A percentile compares a stretch with the other conserved stretches of the same genome.
Evolutionary conservation across 345 rosid genomes (phyloP).

Genomic region (Rhodamnia argentea): DNA sequence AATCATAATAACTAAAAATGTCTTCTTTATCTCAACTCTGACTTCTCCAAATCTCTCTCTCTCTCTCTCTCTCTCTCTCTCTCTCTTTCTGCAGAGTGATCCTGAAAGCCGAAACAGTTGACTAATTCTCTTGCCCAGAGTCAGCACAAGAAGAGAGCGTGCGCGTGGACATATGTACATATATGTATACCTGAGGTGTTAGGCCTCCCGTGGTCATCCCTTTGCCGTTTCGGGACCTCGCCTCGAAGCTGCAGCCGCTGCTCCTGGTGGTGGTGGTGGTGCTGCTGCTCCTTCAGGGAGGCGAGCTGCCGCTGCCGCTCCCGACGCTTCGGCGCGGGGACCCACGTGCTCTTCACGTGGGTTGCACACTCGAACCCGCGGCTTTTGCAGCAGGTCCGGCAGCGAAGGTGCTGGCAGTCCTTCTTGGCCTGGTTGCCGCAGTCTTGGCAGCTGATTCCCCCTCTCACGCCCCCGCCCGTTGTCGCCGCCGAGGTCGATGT

Average conservation of each 20-base stretch:
- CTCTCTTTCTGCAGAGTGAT: neutral
- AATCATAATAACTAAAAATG: neutral
- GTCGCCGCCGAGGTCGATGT: neutral
- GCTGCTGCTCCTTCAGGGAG: conserved; percentile 10
- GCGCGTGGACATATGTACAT: neutral
- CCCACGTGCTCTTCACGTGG: conserved; percentile 52
- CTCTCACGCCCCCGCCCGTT: conserved; percentile 4
- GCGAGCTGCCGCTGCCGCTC: conserved; percentile 33
- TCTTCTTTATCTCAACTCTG: neutral
- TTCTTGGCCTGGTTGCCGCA: conserved; percentile 48
- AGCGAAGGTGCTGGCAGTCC: conserved; percentile 26
- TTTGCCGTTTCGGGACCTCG: conserved; percentile 1
- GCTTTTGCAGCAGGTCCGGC: conserved; percentile 46
- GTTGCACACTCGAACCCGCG: conserved; percentile 42
- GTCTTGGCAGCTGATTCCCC: conserved; percentile 38
- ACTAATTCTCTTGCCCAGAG: neutral
- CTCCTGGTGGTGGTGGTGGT: neutral
- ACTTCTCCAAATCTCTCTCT: neutral
- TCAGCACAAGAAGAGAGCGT: neutral
- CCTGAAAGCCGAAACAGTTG: neutral
- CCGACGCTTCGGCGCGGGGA: conserved; percentile 39
- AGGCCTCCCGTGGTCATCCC: neutral
- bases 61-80: neutral
- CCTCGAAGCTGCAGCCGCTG: neutral
- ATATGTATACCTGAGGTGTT: neutral